Evolutionary conservation across 106 monocot species (phyloP).

Genomic region (Hemerocallis citrina): DNA sequence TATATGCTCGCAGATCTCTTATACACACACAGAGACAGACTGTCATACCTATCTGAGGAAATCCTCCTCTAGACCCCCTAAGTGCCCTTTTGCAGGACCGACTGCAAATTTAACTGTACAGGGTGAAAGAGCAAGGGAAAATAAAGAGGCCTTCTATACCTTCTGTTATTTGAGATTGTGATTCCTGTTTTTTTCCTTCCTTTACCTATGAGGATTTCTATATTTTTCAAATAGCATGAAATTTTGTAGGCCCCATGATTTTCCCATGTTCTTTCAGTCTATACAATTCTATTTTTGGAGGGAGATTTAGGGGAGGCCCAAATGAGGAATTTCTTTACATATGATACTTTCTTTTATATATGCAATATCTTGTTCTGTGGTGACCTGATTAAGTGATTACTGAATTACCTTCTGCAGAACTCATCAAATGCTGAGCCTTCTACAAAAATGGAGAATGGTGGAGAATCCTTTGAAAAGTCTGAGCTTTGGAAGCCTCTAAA

Average conservation of each 20-base stretch:
- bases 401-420: slow-evolving; percentile 32
- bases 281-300: too few relatives aligned
- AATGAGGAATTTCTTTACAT: not conserved
- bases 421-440: slow-evolving; percentile 30
- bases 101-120: slow-evolving; percentile 28
- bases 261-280: too few relatives aligned
- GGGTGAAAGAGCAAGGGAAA: slow-evolving; percentile 22
- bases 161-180: too few relatives aligned
- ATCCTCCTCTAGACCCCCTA: slow-evolving; percentile 18
- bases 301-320: slow-evolving; percentile 47
- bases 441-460: slow-evolving; percentile 30
- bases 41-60: too few relatives aligned
- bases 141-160: too few relatives aligned
- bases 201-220: too few relatives aligned
- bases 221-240: too few relatives aligned
- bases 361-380: too few relatives aligned
- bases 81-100: slow-evolving; percentile 20
- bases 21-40: too few relatives aligned
- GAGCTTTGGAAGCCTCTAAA: slow-evolving; percentile 54
- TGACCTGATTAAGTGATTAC: not conserved
- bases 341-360: not conserved
- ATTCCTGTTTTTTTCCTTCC: too few relatives aligned
- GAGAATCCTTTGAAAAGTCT: slow-evolving; percentile 30
- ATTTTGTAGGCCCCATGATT: too few relatives aligned
- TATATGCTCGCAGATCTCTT: not conserved